Conservation (phyloP, 2,329 filamentous ascomycete species). For the Albifimbria verrucaria region DNA sequence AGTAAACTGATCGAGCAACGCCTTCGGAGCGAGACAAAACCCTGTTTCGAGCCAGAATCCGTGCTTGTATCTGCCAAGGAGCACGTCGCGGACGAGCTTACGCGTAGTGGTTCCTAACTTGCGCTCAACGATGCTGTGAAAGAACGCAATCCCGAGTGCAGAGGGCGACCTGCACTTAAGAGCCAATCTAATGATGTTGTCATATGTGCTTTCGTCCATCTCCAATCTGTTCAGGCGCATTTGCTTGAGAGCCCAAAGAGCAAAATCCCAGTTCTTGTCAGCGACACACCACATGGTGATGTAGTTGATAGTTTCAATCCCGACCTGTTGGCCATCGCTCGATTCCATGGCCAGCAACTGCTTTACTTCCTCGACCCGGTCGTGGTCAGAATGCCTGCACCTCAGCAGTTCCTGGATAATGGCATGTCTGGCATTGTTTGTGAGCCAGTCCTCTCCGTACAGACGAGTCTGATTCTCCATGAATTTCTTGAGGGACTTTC, state of each 20-base stretch:
- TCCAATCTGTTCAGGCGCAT: constrained; percentile 15
- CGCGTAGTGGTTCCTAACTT: constrained; percentile 23
- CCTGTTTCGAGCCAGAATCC: constrained; percentile 23
- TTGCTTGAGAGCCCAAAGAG: constrained; percentile 26
- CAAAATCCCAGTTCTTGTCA: constrained; percentile 25
- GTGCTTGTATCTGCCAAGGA: constrained; percentile 19
- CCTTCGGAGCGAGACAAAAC: constrained; percentile 24
- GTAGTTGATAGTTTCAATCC: constrained; percentile 32
- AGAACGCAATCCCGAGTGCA: constrained; percentile 26
- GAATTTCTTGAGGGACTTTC: constrained; percentile 33
- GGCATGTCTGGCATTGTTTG: constrained; percentile 28
- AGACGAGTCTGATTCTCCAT: constrained; percentile 35
- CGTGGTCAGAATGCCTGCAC: constrained; percentile 26
- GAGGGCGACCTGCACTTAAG: constrained; percentile 25
- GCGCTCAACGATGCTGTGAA: constrained; percentile 28
- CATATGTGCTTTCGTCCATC: constrained; percentile 30
- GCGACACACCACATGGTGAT: constrained; percentile 30
- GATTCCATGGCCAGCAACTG: constrained; percentile 20
- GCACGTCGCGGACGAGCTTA: constrained; percentile 17
- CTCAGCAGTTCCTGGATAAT: constrained; percentile 41
- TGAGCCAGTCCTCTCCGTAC: constrained; percentile 46
- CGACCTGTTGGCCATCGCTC: constrained; percentile 19
- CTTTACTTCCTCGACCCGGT: constrained; percentile 22
- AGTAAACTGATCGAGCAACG: constrained; percentile 18
- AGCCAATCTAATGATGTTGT: constrained; percentile 34